Conservation (phyloP, 805 yeast genomes). For the Ogataea nonfermentans region DNA sequence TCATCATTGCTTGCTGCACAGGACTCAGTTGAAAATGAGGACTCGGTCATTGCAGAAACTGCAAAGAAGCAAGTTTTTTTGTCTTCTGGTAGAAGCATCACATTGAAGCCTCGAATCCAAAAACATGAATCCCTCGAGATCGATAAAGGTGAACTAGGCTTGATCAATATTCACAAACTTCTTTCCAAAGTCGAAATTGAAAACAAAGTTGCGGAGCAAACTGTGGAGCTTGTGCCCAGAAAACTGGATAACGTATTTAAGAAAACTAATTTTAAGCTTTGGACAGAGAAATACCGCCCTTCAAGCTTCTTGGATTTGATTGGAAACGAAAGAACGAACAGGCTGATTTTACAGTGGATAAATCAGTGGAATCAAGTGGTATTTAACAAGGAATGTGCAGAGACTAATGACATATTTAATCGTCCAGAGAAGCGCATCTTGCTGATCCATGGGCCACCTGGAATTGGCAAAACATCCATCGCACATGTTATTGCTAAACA, state of each 20-base stretch:
- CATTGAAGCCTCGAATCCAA: conserved; percentile 19
- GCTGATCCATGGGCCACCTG: conserved; percentile 88
- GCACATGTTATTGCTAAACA: conserved; percentile 83
- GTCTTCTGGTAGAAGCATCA: conserved; percentile 26
- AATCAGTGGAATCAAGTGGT: conserved; percentile 64
- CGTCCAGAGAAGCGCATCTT: conserved; percentile 65
- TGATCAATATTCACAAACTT: conserved; percentile 26
- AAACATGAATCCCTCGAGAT: background rate
- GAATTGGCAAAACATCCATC: conserved; percentile 87
- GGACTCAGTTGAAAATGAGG: background rate
- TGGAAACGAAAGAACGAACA: conserved; percentile 66
- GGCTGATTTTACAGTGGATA: conserved; percentile 61
- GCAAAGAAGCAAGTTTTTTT: conserved; percentile 6
- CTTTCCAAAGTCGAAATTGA: conserved; percentile 24
- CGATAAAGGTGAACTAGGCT: conserved; percentile 13
- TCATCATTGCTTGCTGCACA: conserved; percentile 14
- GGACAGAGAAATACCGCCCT: conserved; percentile 74
- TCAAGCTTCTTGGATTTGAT: conserved; percentile 58
- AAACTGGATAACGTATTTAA: conserved; percentile 14
- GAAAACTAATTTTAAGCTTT: conserved; percentile 22
- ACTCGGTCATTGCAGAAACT: background rate
- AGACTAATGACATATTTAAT: conserved; percentile 45
- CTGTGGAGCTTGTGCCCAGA: conserved; percentile 7
- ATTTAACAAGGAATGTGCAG: conserved; percentile 39
- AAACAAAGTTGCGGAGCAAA: conserved; percentile 19